Evolutionary conservation across 75 land plant species (phyloP), one percentile per base, ranked within the genome.

Genomic region (Cupressus sempervirens): DNA sequence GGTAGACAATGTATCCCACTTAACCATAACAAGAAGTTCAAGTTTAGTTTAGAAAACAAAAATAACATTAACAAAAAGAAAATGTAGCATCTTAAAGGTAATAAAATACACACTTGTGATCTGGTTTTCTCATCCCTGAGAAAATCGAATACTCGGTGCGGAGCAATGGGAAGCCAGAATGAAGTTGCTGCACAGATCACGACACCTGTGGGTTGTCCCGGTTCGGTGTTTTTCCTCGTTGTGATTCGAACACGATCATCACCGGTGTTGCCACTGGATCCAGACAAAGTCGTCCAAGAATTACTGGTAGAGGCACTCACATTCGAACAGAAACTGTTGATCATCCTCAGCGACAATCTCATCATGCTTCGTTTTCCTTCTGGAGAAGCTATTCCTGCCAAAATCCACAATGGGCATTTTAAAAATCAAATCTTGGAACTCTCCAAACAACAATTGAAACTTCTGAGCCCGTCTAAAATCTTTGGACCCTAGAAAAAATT

Each of bases 1-100:
- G 83, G 90, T 93, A 32, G 96, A 92, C 2, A 96, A 93, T 81
- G 93, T 90, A 89, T 96, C 98, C 97, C 97, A 95, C 96, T 96
- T 90, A n/a, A 50, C 23, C 67, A 80, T 72, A 1, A 32, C 30
- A 3, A 72, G 35, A 4, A 72, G 13, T 11, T 8, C 32, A 0
- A 68, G 67, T 58, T 30, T 7, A 83, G 23, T 10, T 1, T 1
- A 52, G 77, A 52, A 23, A 43, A 43, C 45, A 43, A 43, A 32
- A 83, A 45, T 3, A 50, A 50, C 15, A 50, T 12, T 2, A 50
- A 12, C 53, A 50, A 45, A 1, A 52, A 45, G 30, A 32, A 12
- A 20, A 45, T 23, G 18, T 52, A 50, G 20, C 13, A 13, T 16
- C 18, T 16, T 20, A 4, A 36, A 12, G 4, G 1, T 13, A 80